phyloP scores from a whole-genome alignment of 129 eudicot species.

The Ambrosia trifida region DNA sequence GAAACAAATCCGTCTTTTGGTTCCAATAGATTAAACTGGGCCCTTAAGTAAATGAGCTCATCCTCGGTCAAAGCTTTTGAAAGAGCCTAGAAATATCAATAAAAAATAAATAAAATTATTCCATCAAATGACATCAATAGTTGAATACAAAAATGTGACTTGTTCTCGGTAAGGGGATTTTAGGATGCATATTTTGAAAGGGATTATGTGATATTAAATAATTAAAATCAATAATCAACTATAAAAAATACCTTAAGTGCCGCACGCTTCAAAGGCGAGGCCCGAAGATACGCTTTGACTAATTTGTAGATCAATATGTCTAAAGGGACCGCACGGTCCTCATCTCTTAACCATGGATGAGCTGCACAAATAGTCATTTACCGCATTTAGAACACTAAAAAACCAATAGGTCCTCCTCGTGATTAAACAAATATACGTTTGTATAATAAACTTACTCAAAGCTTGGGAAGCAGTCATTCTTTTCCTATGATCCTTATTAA shows the following conservation, averaged over 20 bases:
- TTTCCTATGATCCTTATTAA: conserved; percentile 79
- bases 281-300: conserved; percentile 76
- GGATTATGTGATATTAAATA: neutral
- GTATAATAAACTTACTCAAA: conserved; percentile 47
- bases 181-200: conserved; percentile 11
- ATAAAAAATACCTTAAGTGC: conserved; percentile 65
- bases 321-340: conserved; percentile 60
- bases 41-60: conserved; percentile 67
- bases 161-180: neutral
- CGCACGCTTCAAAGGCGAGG: conserved; percentile 80
- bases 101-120: neutral
- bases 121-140: conserved; percentile 8
- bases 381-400: neutral
- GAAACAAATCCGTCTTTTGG: conserved; percentile 80
- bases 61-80: conserved; percentile 92
- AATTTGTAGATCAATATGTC: conserved; percentile 70
- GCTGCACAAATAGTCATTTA: conserved; percentile 49
- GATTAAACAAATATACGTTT: neutral
- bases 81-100: conserved; percentile 61
- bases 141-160: neutral
- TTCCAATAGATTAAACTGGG: conserved; percentile 81
- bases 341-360: conserved; percentile 91
- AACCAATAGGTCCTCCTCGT: neutral
- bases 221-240: neutral
- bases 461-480: conserved; percentile 87